Conservation (phyloP, 1,284 basidiomycete species). For the Cryptococcus sp. region DNA sequence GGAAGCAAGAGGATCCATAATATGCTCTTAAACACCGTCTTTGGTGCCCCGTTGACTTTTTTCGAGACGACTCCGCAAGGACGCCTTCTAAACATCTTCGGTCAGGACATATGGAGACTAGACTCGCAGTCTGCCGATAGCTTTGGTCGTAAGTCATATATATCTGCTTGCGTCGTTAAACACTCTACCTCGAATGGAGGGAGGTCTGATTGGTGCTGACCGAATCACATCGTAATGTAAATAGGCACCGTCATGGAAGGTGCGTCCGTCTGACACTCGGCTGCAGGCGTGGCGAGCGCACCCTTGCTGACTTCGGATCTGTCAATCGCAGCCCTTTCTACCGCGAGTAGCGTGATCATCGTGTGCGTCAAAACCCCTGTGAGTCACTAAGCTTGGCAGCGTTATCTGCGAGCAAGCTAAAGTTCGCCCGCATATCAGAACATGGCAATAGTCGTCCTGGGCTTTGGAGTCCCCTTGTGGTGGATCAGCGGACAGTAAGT, state of each 20-base stretch:
- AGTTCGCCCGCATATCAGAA: constrained; percentile 10
- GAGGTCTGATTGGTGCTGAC: not conserved
- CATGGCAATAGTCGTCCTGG: constrained; percentile 28
- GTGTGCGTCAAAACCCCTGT: constrained; percentile 39
- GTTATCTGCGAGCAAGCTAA: not conserved
- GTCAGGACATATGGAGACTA: constrained; percentile 61
- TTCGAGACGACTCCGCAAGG: constrained; percentile 83
- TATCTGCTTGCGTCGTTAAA: too few species aligned
- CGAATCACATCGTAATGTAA: not conserved
- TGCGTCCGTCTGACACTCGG: not conserved
- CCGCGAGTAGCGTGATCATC: constrained; percentile 20
- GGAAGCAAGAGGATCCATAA: constrained; percentile 66
- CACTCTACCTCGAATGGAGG: too few species aligned
- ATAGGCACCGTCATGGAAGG: constrained; percentile 60
- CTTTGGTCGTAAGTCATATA: constrained; percentile 59
- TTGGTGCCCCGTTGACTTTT: constrained; percentile 70
- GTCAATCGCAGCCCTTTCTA: constrained; percentile 1
- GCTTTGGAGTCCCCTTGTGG: constrained; percentile 35
- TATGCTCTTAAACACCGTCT: constrained; percentile 60
- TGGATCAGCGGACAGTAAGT: constrained; percentile 36
- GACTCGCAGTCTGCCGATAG: constrained; percentile 59
- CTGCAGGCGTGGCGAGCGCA: not conserved
- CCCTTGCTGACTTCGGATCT: not conserved
- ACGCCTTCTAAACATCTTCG: constrained; percentile 56
- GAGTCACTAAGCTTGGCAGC: constrained; percentile 3